Evolutionary conservation across 768 basidiomycete genomes (phyloP).

Genomic region (Mrakia frigida): DNA sequence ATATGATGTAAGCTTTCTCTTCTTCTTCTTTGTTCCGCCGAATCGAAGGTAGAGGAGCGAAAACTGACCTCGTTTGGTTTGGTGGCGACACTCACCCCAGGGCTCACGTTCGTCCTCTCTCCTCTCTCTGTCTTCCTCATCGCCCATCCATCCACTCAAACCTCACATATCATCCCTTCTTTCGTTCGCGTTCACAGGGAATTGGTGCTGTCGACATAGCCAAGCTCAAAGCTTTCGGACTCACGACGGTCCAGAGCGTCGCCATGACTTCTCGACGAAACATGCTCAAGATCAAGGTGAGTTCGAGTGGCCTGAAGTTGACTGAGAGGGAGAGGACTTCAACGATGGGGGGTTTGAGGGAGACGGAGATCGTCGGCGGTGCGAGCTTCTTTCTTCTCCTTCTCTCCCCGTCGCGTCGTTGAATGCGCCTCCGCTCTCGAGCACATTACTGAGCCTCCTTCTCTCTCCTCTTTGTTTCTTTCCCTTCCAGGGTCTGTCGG

Average conservation of each 20-base stretch:
- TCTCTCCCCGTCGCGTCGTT: background rate
- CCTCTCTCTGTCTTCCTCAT: background rate
- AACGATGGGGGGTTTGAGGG: no score
- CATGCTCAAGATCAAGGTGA: slow-evolving; percentile 32
- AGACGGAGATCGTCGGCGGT: no score
- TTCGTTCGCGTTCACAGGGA: slow-evolving; percentile 6
- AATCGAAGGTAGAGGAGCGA: background rate
- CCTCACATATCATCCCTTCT: no score
- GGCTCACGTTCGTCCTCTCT: background rate
- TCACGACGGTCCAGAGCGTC: slow-evolving; percentile 25
- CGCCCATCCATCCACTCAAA: background rate
- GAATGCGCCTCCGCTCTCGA: background rate
- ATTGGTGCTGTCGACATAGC: slow-evolving; percentile 29
- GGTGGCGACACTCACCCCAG: background rate
- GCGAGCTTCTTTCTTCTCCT: no score
- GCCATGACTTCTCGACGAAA: slow-evolving; percentile 20
- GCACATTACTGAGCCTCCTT: background rate
- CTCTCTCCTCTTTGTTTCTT: background rate
- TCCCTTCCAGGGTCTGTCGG: slow-evolving; percentile 25
- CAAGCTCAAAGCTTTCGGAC: slow-evolving; percentile 28
- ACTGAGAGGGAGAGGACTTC: no score
- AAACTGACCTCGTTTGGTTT: background rate
- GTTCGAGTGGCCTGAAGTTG: background rate
- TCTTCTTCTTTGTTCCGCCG: background rate
- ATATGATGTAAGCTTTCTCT: slow-evolving; percentile 9